Evolutionary conservation across 805 yeast species (phyloP), one percentile per base, ranked within the genome.

Genomic region (Teunomyces barrocoloradensis): DNA sequence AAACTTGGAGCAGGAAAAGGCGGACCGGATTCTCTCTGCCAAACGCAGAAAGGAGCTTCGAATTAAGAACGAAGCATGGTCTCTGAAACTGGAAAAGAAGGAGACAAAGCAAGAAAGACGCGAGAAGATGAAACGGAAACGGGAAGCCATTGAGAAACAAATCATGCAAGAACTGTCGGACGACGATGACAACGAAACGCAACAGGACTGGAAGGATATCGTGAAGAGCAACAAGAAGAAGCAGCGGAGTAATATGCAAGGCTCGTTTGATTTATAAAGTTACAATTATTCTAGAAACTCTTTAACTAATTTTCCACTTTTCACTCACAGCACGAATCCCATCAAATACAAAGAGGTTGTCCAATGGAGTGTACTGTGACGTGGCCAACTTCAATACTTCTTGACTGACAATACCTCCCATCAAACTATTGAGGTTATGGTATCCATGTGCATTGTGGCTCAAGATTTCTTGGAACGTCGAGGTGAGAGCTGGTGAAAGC

Each of bases 321-420:
- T 63, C 71, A 44, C 81, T 75, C 10, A 71, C 66, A 29, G 87
- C 79, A 11, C 67, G 61, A 3, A 85, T 69, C 1, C 96, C 97
- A 61, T 91, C 94, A 62, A 80, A 90, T 0, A 85, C 74, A 46
- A 85, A 69, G 6, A 83, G 66, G 55, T 89, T 87, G 53, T 84
- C 84, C 37, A 89, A 57, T 0, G 97, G 95, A 4, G 85, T 74
- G 55, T 89, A 90, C 64, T 92, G 98, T 32, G 79, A 77, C 2
- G 96, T 89, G 20, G 87, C 58, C 38, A 81, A 59, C 66, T 94
- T 92, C 44, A 89, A 72, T 4, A 80, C 82, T 61, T 92, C 99
- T 60, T 92, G 97, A 3, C 89, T 84, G 0, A 81, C 90, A 10
- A 91, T 70, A 0, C 97, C 98, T 1, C 97, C 98, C 53, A 88